Base-by-base conservation (phyloP, 2,329 filamentous ascomycete species). In the Fusarium algeriense region DNA sequence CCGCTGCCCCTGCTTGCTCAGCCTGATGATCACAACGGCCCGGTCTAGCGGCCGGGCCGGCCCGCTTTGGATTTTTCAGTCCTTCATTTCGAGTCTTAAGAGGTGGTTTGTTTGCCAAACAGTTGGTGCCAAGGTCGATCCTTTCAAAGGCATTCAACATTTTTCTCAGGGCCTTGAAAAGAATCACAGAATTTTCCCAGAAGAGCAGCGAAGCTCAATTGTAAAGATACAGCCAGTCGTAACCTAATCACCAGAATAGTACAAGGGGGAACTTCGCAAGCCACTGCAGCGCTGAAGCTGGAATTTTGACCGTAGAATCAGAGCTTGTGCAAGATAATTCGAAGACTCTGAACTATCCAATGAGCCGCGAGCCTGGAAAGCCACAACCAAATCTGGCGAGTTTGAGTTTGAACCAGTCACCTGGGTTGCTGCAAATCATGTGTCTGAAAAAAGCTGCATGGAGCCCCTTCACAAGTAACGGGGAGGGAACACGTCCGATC, bases 341-440 rank as follows among this genome's bases (percentile, higher is more conserved):
- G 50, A 60, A 63, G 62, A 58, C 43, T 40, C 46, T 35, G 17
- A 67, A 53, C 50, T 46, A 50, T 58, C 74, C 74, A 74, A 71
- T 69, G 46, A 71, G 64, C 67, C 59, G 41, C 52, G 40, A 41
- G 50, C 32, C 41, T 63, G 38, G 23, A 34, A 60, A 56, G 54
- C 41, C 34, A 55, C 48, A 62, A 60, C 62, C 60, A 73, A 65
- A 61, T 50, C 44, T 71, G 64, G 70, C 69, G 48, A 44, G 60
- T 64, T 73, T 62, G 43, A 73, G 60, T 56, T 55, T 41, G 74
- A 72, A 70, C 72, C 73, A 70, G 64, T 69, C 59, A 65, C 64
- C 64, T 76, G 75, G 75, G 65, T 70, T 72, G 62, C 68, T 79
- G 74, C 76, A 77, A 80, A 80, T 80, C 77, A 80, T 78, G 76